Conservation (phyloP, 2,329 filamentous ascomycete genomes). For the Diaporthe aspalathi region DNA sequence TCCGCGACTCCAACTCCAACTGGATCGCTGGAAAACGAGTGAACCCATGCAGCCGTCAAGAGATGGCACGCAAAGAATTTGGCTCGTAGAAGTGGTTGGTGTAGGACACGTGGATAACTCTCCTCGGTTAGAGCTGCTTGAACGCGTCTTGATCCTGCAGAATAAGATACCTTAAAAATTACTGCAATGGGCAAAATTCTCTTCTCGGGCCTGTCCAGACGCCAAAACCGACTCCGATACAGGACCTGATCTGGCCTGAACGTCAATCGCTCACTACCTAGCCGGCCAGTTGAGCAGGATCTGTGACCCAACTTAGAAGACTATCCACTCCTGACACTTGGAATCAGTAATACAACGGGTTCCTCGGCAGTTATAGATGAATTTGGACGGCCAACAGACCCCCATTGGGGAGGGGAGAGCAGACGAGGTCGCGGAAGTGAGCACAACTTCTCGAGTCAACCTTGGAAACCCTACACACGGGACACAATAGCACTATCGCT, state of each 20-base stretch:
- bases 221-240: conserved; percentile 21
- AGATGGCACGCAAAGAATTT: not conserved
- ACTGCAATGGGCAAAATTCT: not conserved
- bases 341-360: not conserved
- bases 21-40: too few species aligned
- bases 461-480: not conserved
- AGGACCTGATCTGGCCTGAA: conserved; percentile 3
- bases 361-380: not conserved
- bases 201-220: not conserved
- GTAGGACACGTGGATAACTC: not conserved
- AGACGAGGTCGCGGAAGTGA: conserved; percentile 21
- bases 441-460: not conserved
- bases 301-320: not conserved
- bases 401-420: conserved; percentile 7
- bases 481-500: conserved; percentile 5
- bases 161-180: not conserved
- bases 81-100: not conserved
- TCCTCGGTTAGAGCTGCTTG: not conserved
- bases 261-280: not conserved
- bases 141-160: not conserved
- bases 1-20: too few species aligned
- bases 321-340: not conserved
- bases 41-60: not conserved
- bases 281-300: conserved; percentile 16
- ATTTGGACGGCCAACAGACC: conserved; percentile 4